Percentiles rank a stretch among this genome's conserved stretches.
phyloP scores from a whole-genome alignment of 2,329 filamentous ascomycete species.

The Ophiostoma ips region DNA sequence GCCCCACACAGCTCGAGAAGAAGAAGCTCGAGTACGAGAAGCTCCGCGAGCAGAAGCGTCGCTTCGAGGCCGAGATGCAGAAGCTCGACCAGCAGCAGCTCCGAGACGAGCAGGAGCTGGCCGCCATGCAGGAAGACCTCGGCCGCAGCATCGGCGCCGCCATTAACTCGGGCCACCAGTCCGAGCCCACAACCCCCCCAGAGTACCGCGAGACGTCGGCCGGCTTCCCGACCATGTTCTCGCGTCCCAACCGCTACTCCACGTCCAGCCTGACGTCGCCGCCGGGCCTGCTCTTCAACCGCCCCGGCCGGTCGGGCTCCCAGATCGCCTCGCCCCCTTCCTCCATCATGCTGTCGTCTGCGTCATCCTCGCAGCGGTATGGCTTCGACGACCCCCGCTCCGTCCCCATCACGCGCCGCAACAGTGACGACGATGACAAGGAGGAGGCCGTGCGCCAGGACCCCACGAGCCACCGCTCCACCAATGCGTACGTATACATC shows the following conservation, averaged over 20 bases:
- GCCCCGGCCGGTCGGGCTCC: slow-evolving; percentile 62
- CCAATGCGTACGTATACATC: slow-evolving; percentile 56
- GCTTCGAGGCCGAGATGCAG: slow-evolving; percentile 87
- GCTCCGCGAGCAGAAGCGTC: slow-evolving; percentile 74
- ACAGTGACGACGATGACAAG: slow-evolving; percentile 84
- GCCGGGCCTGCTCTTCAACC: slow-evolving; percentile 53
- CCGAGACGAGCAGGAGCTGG: slow-evolving; percentile 69
- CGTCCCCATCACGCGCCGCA: slow-evolving; percentile 71
- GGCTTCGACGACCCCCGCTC: slow-evolving; percentile 60
- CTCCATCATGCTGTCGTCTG: slow-evolving; percentile 34
- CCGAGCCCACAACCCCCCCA: slow-evolving; percentile 89
- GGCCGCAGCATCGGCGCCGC: slow-evolving; percentile 36
- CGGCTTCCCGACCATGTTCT: slow-evolving; percentile 67
- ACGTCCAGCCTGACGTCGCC: slow-evolving; percentile 77
- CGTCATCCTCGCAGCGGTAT: slow-evolving; percentile 25
- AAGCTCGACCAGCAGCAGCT: slow-evolving; percentile 75
- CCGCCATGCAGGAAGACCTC: slow-evolving; percentile 71
- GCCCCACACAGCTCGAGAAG: slow-evolving; percentile 83
- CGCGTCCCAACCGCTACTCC: slow-evolving; percentile 77
- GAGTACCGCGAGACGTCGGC: slow-evolving; percentile 65
- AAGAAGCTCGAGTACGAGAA: slow-evolving; percentile 88
- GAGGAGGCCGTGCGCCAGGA: slow-evolving; percentile 58
- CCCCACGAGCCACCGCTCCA: slow-evolving; percentile 57
- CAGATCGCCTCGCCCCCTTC: slow-evolving; percentile 66
- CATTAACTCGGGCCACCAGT: slow-evolving; percentile 54